Conservation (phyloP, 2,329 filamentous ascomycete genomes). For the Chrysosporium queenslandicum region DNA sequence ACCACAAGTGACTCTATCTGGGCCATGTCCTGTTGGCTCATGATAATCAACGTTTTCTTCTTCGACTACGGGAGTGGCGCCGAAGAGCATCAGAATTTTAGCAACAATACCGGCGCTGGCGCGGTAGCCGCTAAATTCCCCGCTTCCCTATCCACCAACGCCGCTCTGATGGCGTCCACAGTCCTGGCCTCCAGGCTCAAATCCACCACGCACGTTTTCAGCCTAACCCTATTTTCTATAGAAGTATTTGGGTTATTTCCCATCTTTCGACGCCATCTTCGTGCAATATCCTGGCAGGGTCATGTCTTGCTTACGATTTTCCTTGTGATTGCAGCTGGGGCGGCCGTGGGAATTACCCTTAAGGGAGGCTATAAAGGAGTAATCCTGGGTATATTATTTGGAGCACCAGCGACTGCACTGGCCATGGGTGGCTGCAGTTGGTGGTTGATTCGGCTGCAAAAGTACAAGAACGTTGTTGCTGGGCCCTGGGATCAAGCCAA, state of each 20-base stretch:
- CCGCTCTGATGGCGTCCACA: conserved; percentile 89
- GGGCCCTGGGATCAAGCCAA: conserved; percentile 95
- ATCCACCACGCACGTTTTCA: conserved; percentile 88
- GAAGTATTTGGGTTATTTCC: conserved; percentile 96
- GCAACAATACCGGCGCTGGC: conserved; percentile 22
- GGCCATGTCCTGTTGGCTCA: conserved; percentile 88
- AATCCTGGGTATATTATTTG: conserved; percentile 64
- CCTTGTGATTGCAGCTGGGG: conserved; percentile 69
- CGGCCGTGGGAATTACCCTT: conserved; percentile 58
- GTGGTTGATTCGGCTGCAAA: conserved; percentile 95
- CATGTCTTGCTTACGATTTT: conserved; percentile 66
- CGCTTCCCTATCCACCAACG: conserved; percentile 75
- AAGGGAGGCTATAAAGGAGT: conserved; percentile 46
- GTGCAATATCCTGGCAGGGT: conserved; percentile 69
- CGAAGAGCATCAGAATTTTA: background rate
- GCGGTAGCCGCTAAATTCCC: conserved; percentile 42
- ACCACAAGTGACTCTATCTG: conserved; percentile 93
- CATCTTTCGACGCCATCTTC: conserved; percentile 85
- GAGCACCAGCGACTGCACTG: conserved; percentile 61
- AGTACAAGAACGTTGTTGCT: conserved; percentile 98
- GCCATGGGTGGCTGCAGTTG: conserved; percentile 90
- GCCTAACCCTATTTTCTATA: conserved; percentile 87
- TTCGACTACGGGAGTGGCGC: conserved; percentile 78
- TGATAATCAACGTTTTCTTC: conserved; percentile 93
- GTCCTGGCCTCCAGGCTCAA: conserved; percentile 83